Evolutionary conservation across 805 yeast genomes (phyloP), one percentile per base, ranked within the genome.

Genomic region (Sungouiozyma intestinalis): DNA sequence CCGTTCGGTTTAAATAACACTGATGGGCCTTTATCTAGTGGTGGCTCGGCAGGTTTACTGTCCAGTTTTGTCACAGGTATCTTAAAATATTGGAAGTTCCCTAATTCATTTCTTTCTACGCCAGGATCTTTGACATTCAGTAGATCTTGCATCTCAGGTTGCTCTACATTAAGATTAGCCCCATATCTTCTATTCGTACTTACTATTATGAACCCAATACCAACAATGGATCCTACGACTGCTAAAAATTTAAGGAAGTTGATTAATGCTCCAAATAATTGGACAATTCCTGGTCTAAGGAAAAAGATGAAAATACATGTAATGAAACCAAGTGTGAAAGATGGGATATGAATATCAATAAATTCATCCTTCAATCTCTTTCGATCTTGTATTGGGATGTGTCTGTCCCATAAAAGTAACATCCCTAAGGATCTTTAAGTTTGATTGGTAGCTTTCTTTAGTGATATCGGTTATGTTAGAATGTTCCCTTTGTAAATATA

Each of bases 41-140:
- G 33, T 16, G 20, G 33, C 8, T 13, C 17, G 11, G n/a, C 20
- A 16, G 17, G 19, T 14, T 31, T 36, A 3, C 35, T 42, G 9
- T 40, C 42, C n/a, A 51, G 42, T 41, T 53, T 53, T 1, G 54
- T 49, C 15, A 55, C 46, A 14, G 61, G 57, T 8, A 56, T 55
- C 24, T 53, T 49, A 34, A 51, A 55, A 43, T 55, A 52, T 29
- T 50, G 52, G 20, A 53, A 46, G 5, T 44, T 44, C 16, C 55
- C 60, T 31, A 48, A 9, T 16, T 31, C 11, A 17, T 18, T 18
- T 33, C 19, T 38, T 4, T 18, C 24, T 40, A 19, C 18, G 18
- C 15, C 35, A 42, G 35, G 16, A 4, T 9, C 18, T 9, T 36
- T 29, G 13, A 20, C 11, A 33, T 38, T 33, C 16, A 9, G 34